Base-by-base conservation (phyloP, 2,329 filamentous ascomycete species). In the Trichoderma lentiforme region DNA sequence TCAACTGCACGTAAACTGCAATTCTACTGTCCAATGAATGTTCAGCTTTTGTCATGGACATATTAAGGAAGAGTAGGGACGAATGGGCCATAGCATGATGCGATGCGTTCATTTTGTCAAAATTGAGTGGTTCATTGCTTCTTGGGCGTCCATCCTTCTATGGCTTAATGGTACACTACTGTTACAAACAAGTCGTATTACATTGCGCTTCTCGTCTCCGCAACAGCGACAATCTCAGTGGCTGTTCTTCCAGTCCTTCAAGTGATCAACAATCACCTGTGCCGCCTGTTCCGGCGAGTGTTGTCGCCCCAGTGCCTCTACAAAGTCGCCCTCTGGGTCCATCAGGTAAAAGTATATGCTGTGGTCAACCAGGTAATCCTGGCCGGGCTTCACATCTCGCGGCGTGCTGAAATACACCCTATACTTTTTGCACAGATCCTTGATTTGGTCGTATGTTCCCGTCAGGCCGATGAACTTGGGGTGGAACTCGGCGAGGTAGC, bases 281-380 rank as follows among this genome's bases (percentile, higher is more conserved):
- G 95, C 93, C 1, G 91, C 96, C 78, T 93, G 89, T 74, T 96
- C 91, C 1, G 95, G 93, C 56, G 93, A 97, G 83, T 98, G 95
- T 83, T 99, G 96, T 74, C 96, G 87, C 21, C 96, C 96, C 78
- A 99, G 91, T 14, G 95, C 97, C 85, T 99, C 97, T 32, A 99
- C 95, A 82, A 99, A 99, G 81, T 99, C 95, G 24, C 95, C 95
- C 77, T 98, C 95, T 0, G 96, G 96, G 81, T 98, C 96, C 96
- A 99, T 99, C 76, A 99, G 84, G 82, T 99, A 99, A 79, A 99
- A 99, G 86, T 99, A 99, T 77, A 99, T 99, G 82, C 94, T 98
- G 84, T 99, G 96, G 82, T 99, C 96, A 14, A 99, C 96, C 77
- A 99, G 83, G 81, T 99, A 99, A 82, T 99, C 96, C 85, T 98